A percentile compares a stretch with the other conserved stretches of the same genome.
Conservation (phyloP, 2,329 filamentous ascomycete species). For the Pestalotiopsis fici region DNA sequence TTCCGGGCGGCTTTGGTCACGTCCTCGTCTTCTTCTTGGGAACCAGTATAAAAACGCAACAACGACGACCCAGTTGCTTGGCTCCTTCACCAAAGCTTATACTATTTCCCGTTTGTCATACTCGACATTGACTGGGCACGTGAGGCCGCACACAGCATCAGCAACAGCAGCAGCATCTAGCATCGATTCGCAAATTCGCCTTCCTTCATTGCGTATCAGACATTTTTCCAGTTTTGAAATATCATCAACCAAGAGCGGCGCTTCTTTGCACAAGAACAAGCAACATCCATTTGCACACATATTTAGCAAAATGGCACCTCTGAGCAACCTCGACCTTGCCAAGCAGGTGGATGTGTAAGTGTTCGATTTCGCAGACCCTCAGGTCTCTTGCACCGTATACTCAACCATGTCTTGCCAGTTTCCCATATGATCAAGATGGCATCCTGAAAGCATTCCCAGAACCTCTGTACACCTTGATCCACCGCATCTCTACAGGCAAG, state of each 20-base stretch:
- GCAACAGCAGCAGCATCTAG: background rate
- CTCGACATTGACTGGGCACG: background rate
- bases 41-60: background rate
- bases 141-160: background rate
- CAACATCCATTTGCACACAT: background rate
- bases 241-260: background rate
- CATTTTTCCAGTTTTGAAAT: background rate
- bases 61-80: background rate
- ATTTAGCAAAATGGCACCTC: conserved; percentile 10
- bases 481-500: conserved; percentile 3
- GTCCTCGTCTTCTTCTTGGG: background rate
- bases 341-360: conserved; percentile 57
- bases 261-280: background rate
- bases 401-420: conserved; percentile 50
- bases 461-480: conserved; percentile 65
- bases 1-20: background rate
- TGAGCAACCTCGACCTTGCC: conserved; percentile 52
- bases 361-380: background rate
- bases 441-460: conserved; percentile 54
- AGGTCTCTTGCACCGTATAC: background rate
- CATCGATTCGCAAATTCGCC: background rate
- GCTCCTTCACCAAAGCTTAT: background rate
- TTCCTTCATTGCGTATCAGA: background rate
- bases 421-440: conserved; percentile 69
- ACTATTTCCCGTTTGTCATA: background rate